Percentiles rank a stretch among this genome's conserved stretches.
Evolutionary conservation across 1,284 basidiomycete species (phyloP).

Genomic region (Boletellus deceptivus): DNA sequence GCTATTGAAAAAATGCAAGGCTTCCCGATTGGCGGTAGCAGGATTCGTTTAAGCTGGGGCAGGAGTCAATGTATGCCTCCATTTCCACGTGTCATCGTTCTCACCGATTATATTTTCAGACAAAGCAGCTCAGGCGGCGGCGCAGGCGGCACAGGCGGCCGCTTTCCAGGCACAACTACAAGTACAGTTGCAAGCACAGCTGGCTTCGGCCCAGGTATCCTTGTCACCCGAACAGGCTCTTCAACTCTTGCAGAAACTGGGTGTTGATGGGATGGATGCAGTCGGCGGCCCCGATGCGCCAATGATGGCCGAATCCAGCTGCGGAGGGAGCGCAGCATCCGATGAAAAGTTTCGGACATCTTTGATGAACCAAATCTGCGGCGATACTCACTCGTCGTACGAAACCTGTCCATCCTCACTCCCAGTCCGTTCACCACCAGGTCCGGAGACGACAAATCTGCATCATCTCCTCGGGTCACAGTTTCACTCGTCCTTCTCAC

Average conservation of each 20-base stretch:
- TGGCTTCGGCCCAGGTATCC: constrained; percentile 28
- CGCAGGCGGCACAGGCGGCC: constrained; percentile 74
- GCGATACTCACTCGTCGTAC: constrained; percentile 19
- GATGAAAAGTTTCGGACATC: constrained; percentile 34
- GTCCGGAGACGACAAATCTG: constrained; percentile 14
- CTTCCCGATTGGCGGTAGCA: constrained; percentile 87
- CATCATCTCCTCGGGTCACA: constrained; percentile 27
- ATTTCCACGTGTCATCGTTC: not conserved
- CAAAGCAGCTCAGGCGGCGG: constrained; percentile 84
- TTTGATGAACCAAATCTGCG: constrained; percentile 24
- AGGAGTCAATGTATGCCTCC: constrained; percentile 76
- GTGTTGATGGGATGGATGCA: constrained; percentile 43
- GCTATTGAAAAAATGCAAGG: constrained; percentile 97
- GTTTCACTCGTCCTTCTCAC: constrained; percentile 48
- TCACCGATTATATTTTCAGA: constrained; percentile 43
- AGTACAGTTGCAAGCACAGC: constrained; percentile 42
- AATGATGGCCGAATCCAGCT: constrained; percentile 10
- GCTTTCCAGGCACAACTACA: constrained; percentile 56
- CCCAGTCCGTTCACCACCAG: constrained; percentile 12
- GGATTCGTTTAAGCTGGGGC: constrained; percentile 91
- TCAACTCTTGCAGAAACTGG: constrained; percentile 62
- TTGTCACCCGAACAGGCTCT: constrained; percentile 68
- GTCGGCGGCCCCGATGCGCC: constrained; percentile 18
- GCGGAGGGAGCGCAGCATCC: constrained; percentile 18
- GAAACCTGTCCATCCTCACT: constrained; percentile 22